Conservation (phyloP, 202 grass and related monocot genomes). For the Setaria viridis region DNA sequence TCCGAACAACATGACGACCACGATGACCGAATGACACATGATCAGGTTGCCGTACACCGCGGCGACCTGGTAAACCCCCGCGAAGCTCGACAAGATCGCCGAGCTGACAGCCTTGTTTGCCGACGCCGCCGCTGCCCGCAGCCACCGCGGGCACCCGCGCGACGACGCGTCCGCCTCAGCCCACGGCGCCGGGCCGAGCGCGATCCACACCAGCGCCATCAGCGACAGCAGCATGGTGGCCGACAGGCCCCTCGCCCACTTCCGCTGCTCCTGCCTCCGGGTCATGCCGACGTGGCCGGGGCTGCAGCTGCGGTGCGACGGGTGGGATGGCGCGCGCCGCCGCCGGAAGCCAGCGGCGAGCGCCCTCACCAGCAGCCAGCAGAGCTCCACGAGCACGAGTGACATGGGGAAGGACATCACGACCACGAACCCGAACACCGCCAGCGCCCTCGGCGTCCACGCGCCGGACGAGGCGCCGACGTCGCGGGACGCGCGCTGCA, state of each 20-base stretch:
- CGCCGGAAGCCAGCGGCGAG: not conserved
- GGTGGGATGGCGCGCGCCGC: not conserved
- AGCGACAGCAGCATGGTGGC: slow-evolving; percentile 52
- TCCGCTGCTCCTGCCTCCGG: slow-evolving; percentile 42
- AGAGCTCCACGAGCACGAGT: slow-evolving; percentile 45
- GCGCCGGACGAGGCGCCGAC: slow-evolving; percentile 7
- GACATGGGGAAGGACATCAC: slow-evolving; percentile 32
- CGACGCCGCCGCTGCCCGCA: not conserved
- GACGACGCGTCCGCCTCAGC: slow-evolving; percentile 36
- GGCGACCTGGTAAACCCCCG: slow-evolving; percentile 24
- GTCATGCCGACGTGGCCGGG: not conserved
- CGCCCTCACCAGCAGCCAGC: slow-evolving; percentile 27
- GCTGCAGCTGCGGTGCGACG: not conserved
- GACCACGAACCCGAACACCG: slow-evolving; percentile 43
- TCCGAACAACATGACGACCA: slow-evolving; percentile 23
- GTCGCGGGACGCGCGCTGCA: slow-evolving; percentile 36
- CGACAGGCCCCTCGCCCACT: slow-evolving; percentile 46
- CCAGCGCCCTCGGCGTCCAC: slow-evolving; percentile 26
- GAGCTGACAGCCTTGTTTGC: slow-evolving; percentile 15
- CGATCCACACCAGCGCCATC: slow-evolving; percentile 50
- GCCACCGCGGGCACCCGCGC: slow-evolving; percentile 29
- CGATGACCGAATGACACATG: slow-evolving; percentile 17
- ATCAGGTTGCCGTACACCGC: slow-evolving; percentile 27
- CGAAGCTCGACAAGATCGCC: slow-evolving; percentile 36
- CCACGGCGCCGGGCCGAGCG: slow-evolving; percentile 46